phyloP scores from a whole-genome alignment of 805 yeast species.

The Yarrowia porcina region DNA sequence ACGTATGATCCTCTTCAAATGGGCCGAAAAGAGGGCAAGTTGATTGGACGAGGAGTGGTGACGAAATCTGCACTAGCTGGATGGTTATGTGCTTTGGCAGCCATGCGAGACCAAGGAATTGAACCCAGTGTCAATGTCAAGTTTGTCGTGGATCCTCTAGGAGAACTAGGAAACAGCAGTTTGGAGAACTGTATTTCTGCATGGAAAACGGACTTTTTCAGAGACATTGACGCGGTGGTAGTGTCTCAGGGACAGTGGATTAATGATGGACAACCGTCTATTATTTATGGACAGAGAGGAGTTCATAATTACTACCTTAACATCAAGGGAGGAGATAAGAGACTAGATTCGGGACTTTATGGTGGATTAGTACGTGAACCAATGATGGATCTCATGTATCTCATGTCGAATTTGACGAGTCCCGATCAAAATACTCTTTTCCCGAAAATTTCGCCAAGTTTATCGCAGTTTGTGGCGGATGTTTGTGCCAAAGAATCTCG shows the following conservation, averaged over 20 bases:
- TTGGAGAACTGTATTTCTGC: not conserved
- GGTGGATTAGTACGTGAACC: not conserved
- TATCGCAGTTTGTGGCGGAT: not conserved
- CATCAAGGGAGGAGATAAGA: not conserved
- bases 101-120: not conserved
- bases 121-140: not conserved
- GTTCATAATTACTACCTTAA: not conserved
- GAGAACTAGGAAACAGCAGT: not conserved
- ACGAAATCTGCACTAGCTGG: not conserved
- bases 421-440: not conserved
- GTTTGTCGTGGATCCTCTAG: not conserved
- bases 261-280: not conserved
- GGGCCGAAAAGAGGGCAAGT: not conserved
- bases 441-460: not conserved
- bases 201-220: not conserved
- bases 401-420: not conserved
- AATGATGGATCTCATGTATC: not conserved
- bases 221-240: not conserved
- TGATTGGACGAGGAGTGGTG: not conserved
- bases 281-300: not conserved
- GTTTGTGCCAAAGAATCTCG: not conserved
- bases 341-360: not conserved
- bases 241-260: not conserved
- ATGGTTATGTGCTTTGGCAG: not conserved
- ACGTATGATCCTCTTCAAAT: not conserved